Evolutionary conservation across 768 basidiomycete species (phyloP).

Genomic region (Mycena albidolilacea): DNA sequence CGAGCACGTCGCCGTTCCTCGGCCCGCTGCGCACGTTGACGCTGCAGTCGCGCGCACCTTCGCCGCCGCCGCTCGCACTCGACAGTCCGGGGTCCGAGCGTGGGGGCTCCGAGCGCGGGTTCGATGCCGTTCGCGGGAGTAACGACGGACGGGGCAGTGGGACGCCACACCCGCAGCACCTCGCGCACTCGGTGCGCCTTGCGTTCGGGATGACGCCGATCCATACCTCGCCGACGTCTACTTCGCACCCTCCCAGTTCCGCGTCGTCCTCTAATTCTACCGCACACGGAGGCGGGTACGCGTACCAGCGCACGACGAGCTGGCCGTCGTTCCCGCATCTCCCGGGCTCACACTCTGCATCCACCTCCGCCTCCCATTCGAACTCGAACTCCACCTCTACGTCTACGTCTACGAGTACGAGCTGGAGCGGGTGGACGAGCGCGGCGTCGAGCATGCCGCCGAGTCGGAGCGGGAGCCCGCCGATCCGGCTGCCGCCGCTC

Average conservation of each 20-base stretch:
- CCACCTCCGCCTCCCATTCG: neutral
- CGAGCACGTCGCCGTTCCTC: conserved; percentile 86
- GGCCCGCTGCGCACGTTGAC: conserved; percentile 83
- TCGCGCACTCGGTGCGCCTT: conserved; percentile 87
- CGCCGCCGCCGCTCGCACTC: conserved; percentile 78
- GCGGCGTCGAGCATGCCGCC: conserved; percentile 57
- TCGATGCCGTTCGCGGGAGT: neutral
- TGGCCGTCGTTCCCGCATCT: conserved; percentile 43
- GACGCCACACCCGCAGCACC: conserved; percentile 68
- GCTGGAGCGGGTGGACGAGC: conserved; percentile 33
- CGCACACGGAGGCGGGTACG: conserved; percentile 42
- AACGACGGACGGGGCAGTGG: conserved; percentile 45
- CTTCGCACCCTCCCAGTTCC: conserved; percentile 34
- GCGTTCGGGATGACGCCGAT: conserved; percentile 97
- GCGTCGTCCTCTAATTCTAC: conserved; percentile 40
- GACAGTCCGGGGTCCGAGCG: conserved; percentile 49
- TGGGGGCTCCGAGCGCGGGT: too few relatives aligned
- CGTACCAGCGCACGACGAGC: conserved; percentile 57
- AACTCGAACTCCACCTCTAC: neutral
- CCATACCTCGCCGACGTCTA: conserved; percentile 43
- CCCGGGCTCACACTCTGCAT: conserved; percentile 15
- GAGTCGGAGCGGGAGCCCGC: conserved; percentile 78
- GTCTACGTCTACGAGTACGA: neutral
- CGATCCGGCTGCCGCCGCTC: conserved; percentile 80
- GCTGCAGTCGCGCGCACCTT: conserved; percentile 78